phyloP scores from a whole-genome alignment of 139 green algal species.

The Bryopsis sp. region DNA sequence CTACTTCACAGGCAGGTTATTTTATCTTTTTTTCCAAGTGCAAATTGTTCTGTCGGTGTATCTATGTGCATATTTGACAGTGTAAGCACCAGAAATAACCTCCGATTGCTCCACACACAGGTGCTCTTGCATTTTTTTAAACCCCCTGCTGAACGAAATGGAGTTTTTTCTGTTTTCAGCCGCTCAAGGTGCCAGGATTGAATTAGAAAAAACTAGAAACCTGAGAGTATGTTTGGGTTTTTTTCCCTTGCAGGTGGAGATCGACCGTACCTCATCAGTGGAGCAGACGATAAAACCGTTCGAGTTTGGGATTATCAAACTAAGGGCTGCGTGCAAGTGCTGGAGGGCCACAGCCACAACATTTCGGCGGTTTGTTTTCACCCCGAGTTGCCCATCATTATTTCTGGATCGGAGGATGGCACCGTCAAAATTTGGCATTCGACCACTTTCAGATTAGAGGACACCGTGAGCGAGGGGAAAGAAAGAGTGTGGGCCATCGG shows the following conservation, averaged over 20 bases:
- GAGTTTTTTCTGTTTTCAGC: neutral
- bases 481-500: slow-evolving; percentile 92
- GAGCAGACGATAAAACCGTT: slow-evolving; percentile 81
- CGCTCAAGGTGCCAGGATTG: neutral
- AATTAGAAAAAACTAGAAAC: too few species aligned
- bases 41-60: slow-evolving; percentile 4
- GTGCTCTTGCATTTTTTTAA: too few species aligned
- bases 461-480: slow-evolving; percentile 94
- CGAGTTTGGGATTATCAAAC: slow-evolving; percentile 99
- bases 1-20: slow-evolving; percentile 80
- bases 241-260: slow-evolving; percentile 69
- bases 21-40: neutral
- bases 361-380: slow-evolving; percentile 91
- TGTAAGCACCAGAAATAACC: too few species aligned
- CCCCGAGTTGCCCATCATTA: slow-evolving; percentile 95
- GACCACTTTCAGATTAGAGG: slow-evolving; percentile 94
- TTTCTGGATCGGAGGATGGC: slow-evolving; percentile 92
- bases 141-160: too few species aligned
- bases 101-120: too few species aligned
- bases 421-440: slow-evolving; percentile 93
- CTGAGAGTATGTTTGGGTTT: too few species aligned
- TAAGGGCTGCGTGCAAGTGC: slow-evolving; percentile 93
- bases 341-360: slow-evolving; percentile 90
- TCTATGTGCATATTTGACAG: too few species aligned
- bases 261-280: slow-evolving; percentile 90